phyloP scores from a whole-genome alignment of 2,329 filamentous ascomycete species.

The Exutisphaerella laricina region DNA sequence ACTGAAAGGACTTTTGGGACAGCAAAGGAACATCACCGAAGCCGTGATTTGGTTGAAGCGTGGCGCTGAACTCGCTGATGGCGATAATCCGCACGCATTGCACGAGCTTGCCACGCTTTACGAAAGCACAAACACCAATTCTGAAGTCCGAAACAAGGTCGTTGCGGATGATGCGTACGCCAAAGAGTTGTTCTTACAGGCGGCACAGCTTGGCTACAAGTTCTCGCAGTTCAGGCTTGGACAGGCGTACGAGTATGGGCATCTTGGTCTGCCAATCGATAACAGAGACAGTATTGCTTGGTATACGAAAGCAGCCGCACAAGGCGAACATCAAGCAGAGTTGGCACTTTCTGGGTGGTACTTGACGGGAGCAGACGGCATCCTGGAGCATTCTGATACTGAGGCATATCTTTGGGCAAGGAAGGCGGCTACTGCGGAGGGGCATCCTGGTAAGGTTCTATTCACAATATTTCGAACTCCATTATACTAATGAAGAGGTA shows the following conservation, averaged over 20 bases:
- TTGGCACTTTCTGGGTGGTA: conserved; percentile 57
- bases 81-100: conserved; percentile 87
- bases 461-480: background rate
- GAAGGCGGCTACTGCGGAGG: conserved; percentile 71
- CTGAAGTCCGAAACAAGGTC: conserved; percentile 59
- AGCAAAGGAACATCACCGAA: conserved; percentile 74
- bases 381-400: conserved; percentile 85
- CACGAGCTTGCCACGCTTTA: conserved; percentile 73
- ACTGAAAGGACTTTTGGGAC: conserved; percentile 88
- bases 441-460: conserved; percentile 1
- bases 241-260: conserved; percentile 81
- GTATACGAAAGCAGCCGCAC: conserved; percentile 86
- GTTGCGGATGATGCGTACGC: conserved; percentile 78
- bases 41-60: conserved; percentile 89
- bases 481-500: background rate
- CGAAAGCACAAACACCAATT: conserved; percentile 54
- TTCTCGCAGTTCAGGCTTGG: conserved; percentile 89
- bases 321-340: conserved; percentile 92
- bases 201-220: conserved; percentile 86
- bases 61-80: conserved; percentile 79
- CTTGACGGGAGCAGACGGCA: conserved; percentile 79
- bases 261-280: conserved; percentile 77
- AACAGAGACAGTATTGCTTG: conserved; percentile 80
- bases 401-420: conserved; percentile 97
- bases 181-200: conserved; percentile 73